Percentiles rank a stretch among this genome's conserved stretches.
Evolutionary conservation across 768 basidiomycete species (phyloP).

Genomic region (Cubamyces lactineus): DNA sequence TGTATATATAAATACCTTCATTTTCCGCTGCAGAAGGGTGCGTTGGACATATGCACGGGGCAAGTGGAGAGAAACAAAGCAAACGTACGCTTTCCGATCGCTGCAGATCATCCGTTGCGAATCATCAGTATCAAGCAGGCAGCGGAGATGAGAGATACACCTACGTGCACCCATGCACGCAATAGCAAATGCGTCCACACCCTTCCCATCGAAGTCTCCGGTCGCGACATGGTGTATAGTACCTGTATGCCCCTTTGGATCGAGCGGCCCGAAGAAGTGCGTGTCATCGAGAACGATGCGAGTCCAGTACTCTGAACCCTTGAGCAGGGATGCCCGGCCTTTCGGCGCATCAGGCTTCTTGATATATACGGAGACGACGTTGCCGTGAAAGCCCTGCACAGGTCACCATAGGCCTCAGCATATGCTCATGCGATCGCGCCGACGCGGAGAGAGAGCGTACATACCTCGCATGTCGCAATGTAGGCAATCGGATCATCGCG

Average conservation of each 20-base stretch:
- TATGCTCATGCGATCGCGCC: neutral
- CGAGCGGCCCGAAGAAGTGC: constrained; percentile 30
- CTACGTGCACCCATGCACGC: constrained; percentile 28
- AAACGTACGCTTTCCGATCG: constrained; percentile 16
- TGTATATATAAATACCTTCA: neutral
- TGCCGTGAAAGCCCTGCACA: constrained; percentile 29
- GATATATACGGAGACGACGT: constrained; percentile 27
- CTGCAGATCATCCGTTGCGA: too few species aligned
- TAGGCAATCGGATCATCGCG: too few species aligned
- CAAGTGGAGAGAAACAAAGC: neutral
- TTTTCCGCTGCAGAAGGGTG: neutral
- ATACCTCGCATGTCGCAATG: constrained; percentile 29
- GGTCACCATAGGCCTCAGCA: neutral
- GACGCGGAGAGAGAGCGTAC: neutral
- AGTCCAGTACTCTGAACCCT: too few species aligned
- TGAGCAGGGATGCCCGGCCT: too few species aligned
- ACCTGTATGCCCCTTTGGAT: constrained; percentile 25
- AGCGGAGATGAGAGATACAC: neutral
- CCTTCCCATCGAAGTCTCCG: constrained; percentile 18
- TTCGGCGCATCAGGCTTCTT: constrained; percentile 18
- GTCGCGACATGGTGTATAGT: constrained; percentile 31
- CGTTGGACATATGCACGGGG: neutral
- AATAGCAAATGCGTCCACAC: constrained; percentile 25
- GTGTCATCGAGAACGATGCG: neutral
- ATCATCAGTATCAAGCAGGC: neutral